Percentiles rank a stretch among this genome's conserved stretches.
phyloP scores from a whole-genome alignment of 176 grass and related monocot species.

The Cenchrus americanus region DNA sequence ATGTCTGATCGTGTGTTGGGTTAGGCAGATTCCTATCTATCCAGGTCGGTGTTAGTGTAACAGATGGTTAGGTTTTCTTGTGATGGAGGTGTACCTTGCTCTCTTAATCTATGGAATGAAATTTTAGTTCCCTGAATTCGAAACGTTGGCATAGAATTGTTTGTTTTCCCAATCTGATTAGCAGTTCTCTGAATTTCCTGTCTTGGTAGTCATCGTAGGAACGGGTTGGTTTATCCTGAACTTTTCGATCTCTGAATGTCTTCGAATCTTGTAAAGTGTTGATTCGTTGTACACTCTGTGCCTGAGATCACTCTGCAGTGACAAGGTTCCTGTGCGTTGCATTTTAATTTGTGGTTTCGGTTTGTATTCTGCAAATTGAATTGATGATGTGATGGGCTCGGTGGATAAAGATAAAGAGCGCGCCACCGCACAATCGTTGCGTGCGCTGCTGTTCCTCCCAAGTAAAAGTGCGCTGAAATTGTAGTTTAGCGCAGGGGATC shows the following conservation, averaged over 20 bases:
- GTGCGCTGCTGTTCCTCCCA: neutral
- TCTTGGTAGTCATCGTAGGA: too few relatives aligned
- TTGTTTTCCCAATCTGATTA: neutral
- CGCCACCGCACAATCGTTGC: neutral
- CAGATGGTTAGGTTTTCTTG: neutral
- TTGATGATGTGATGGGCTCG: neutral
- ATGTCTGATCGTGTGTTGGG: neutral
- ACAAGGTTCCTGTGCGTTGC: neutral
- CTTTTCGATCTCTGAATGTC: neutral
- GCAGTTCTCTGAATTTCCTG: neutral
- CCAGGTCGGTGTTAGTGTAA: neutral
- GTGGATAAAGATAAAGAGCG: neutral
- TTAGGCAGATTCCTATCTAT: neutral
- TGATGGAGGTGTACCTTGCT: neutral
- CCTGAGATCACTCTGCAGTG: neutral
- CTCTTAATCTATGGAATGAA: neutral
- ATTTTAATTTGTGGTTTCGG: neutral
- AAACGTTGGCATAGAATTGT: neutral
- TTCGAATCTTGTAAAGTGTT: neutral
- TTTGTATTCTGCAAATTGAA: neutral
- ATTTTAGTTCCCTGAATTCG: neutral
- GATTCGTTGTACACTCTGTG: neutral
- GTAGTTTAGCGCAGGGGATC: neutral
- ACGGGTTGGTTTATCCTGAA: neutral
- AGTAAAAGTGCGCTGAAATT: neutral